Evolutionary conservation across 2,329 filamentous ascomycete species (phyloP), one percentile per base, ranked within the genome.

Genomic region (Pseudogymnoascus sp.): DNA sequence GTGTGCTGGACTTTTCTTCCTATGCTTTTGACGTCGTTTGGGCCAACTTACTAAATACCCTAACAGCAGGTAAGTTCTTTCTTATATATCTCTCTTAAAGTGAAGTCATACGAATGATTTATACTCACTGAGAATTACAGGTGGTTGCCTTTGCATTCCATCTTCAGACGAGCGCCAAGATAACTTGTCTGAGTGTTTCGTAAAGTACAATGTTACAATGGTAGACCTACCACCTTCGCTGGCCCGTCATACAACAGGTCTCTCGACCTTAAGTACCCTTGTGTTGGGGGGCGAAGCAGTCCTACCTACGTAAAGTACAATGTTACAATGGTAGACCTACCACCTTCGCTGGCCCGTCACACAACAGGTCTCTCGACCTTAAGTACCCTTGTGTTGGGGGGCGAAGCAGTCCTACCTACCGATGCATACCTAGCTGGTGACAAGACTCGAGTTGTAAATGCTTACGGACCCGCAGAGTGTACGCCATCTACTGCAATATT

Each of bases 401-500:
- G 66, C 4, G 66, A 68, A 38, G 58, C 66, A 10, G 41, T 61
- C 12, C 26, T 38, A 14, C 14, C 37, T 7, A 12, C 19, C n/a
- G 29, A 43, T 37, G 21, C 63, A 31, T 14, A 59, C 10, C n/a
- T 37, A 16, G 66, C 65, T 63, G 63, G 60, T 14, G 16, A 60
- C 7, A 37, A 61, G 7, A 63, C 64, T 41, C 37, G 60, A 14
- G 31, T 66, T 26, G 33, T 63, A 35, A 65, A 62, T 41, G 61
- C 62, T 26, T 68, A 67, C 41, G 66, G 66, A 1, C 65, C 66
- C 2, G 61, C 65, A 11, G 66, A 68, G 33, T 65, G 64, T 35
- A 65, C 55, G 21, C 58, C 58, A 38, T 60, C 58, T 14, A 29
- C 49, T 12, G 29, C 49, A 7, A 55, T 55, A 33, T 55, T 55